Evolutionary conservation across 805 yeast species (phyloP), one percentile per base, ranked within the genome.

Genomic region (Candida sphagnicola): DNA sequence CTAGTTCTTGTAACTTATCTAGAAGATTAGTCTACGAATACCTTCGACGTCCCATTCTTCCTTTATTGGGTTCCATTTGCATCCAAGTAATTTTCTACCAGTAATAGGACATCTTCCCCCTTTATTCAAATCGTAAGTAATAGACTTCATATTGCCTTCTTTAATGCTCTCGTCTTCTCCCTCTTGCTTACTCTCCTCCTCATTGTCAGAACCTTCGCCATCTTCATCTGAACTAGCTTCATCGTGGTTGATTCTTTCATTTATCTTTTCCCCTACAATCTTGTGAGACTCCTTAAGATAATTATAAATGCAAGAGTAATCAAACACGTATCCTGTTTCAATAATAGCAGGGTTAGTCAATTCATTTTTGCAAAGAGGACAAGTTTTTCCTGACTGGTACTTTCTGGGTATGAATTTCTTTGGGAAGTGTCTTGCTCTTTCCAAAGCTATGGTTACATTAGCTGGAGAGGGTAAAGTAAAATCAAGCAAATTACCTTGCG

Each of bases 281-380:
- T 59, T 60, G 40, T 67, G 71, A 2, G 73, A 67, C 31, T 75
- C 71, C 19, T 75, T 68, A 32, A 90, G 65, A 51, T 77, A 76
- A 35, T 75, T 74, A 52, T 78, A 78, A 12, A 90, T 87, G 59
- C 98, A 93, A 10, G 86, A 78, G 59, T 90, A 89, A 59, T 96
- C 89, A 49, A 83, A 85, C 0, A 88, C 95, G 45, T 79, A 81
- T 0, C 99, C 99, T 0, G 98, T 88, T 55, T 90, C 98, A 25
- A 91, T 78, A 10, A 84, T 77, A 0, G 95, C 87, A 3, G 96
- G 96, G 50, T 86, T 88, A 23, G 74, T 75, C 11, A 89, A 75
- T 13, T 57, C 65, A 8, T 77, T 60, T 18, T 73, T 61, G 54
- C 98, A 91, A 11, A 91, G 54, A 1, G 90, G 86, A 60, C 97